A percentile compares a stretch with the other conserved stretches of the same genome.
Conservation (phyloP, 805 yeast species). For the Saturnispora mendoncae region DNA sequence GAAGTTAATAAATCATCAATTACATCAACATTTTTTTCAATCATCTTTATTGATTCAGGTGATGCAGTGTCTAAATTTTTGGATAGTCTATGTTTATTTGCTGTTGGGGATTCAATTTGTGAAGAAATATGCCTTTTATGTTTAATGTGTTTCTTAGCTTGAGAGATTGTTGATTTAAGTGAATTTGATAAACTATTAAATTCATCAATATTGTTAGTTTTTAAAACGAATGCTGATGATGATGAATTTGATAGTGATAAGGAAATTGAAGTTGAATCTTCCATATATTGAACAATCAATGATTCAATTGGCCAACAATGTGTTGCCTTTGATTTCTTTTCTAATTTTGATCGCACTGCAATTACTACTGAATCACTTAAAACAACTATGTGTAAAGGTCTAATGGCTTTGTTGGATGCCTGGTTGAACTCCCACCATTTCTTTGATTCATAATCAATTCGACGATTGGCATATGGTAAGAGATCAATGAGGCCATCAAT, state of each 20-base stretch:
- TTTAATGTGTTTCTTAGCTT: constrained; percentile 3
- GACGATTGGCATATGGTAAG: constrained; percentile 68
- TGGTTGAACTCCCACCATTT: constrained; percentile 83
- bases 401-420: constrained; percentile 73
- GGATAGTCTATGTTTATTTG: constrained; percentile 40
- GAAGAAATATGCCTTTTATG: constrained; percentile 31
- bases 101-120: constrained; percentile 30
- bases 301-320: constrained; percentile 57
- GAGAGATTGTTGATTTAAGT: neutral
- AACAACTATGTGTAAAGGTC: constrained; percentile 66
- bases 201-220: constrained; percentile 3
- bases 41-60: constrained; percentile 15
- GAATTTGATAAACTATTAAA: neutral
- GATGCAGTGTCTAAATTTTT: constrained; percentile 1
- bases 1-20: constrained; percentile 43
- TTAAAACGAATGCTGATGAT: constrained; percentile 3
- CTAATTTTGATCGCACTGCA: constrained; percentile 39
- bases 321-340: constrained; percentile 45
- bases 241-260: neutral
- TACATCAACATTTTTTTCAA: constrained; percentile 13
- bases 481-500: constrained; percentile 88
- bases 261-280: neutral
- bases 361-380: constrained; percentile 70
- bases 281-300: constrained; percentile 24
- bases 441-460: constrained; percentile 67